phyloP scores from a whole-genome alignment of 768 basidiomycete species.

The Podaxis mareebaensis region DNA sequence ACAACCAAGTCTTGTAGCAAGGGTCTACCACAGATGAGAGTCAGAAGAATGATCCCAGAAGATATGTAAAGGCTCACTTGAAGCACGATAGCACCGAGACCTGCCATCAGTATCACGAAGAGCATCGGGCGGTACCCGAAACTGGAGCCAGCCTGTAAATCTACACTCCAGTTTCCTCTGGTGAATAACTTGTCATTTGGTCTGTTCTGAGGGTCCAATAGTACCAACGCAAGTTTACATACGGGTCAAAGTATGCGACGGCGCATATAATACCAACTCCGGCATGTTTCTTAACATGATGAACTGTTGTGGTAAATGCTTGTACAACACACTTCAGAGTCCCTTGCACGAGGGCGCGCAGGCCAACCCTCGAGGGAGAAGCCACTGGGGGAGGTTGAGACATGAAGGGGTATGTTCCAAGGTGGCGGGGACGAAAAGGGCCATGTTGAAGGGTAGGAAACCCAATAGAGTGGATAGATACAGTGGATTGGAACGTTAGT shows the following conservation, averaged over 20 bases:
- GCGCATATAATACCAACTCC: constrained; percentile 71
- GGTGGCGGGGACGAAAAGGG: constrained; percentile 18
- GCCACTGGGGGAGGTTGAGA: constrained; percentile 13
- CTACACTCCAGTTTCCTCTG: constrained; percentile 80
- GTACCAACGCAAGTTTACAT: constrained; percentile 24
- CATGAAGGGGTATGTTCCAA: constrained; percentile 24
- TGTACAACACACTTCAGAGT: constrained; percentile 8
- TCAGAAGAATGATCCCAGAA: constrained; percentile 12
- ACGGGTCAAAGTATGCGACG: constrained; percentile 79
- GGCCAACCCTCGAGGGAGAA: constrained; percentile 9
- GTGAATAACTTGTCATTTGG: neutral
- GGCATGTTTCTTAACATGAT: constrained; percentile 43
- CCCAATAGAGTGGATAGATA: constrained; percentile 33
- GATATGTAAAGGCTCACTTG: constrained; percentile 42
- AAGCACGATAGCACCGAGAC: constrained; percentile 65
- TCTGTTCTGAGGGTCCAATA: constrained; percentile 2
- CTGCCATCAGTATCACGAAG: constrained; percentile 62
- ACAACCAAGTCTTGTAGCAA: constrained; percentile 69
- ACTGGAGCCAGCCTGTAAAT: constrained; percentile 72
- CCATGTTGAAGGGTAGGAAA: constrained; percentile 33
- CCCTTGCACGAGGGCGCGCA: constrained; percentile 9
- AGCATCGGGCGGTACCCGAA: constrained; percentile 52
- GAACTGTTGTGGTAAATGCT: constrained; percentile 19
- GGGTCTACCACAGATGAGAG: constrained; percentile 39
- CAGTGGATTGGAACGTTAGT: constrained; percentile 7